Evolutionary conservation across 345 rosid species (phyloP).

Genomic region (Geranium brycei): DNA sequence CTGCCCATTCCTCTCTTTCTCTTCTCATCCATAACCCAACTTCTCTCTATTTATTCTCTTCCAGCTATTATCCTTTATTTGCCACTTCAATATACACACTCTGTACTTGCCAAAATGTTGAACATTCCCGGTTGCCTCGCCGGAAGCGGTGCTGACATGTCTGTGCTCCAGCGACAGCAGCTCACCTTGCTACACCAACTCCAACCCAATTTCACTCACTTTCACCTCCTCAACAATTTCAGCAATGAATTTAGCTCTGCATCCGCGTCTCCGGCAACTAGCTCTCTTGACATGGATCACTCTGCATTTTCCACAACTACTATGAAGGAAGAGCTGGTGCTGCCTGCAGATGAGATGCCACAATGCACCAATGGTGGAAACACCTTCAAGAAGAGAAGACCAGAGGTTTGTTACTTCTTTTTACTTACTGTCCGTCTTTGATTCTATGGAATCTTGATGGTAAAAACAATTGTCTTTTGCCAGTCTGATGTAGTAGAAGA

Average conservation of each 20-base stretch:
- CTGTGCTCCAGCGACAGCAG: not conserved
- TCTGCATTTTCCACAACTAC: conserved; percentile 25
- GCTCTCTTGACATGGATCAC: conserved; percentile 12
- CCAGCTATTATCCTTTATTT: too few relatives aligned
- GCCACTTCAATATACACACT: not conserved
- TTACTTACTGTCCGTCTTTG: not conserved
- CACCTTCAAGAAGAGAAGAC: conserved; percentile 53
- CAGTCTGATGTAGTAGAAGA: conserved; percentile 27
- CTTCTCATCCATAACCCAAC: not conserved
- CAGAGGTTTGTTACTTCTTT: conserved; percentile 8
- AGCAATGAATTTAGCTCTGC: not conserved
- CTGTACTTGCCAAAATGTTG: not conserved
- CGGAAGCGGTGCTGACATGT: not conserved
- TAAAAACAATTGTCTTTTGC: not conserved
- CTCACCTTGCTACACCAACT: not conserved
- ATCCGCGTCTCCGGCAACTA: not conserved
- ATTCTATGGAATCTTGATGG: not conserved
- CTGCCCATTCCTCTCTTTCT: not conserved
- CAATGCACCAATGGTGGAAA: not conserved
- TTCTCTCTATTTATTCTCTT: not conserved
- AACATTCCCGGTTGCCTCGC: not conserved
- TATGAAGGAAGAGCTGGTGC: conserved; percentile 7
- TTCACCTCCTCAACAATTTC: not conserved
- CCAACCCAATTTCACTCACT: not conserved
- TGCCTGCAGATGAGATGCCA: conserved; percentile 9